Base-by-base conservation (phyloP, 2,329 filamentous ascomycete species). In the Furcasterigmium sp. region DNA sequence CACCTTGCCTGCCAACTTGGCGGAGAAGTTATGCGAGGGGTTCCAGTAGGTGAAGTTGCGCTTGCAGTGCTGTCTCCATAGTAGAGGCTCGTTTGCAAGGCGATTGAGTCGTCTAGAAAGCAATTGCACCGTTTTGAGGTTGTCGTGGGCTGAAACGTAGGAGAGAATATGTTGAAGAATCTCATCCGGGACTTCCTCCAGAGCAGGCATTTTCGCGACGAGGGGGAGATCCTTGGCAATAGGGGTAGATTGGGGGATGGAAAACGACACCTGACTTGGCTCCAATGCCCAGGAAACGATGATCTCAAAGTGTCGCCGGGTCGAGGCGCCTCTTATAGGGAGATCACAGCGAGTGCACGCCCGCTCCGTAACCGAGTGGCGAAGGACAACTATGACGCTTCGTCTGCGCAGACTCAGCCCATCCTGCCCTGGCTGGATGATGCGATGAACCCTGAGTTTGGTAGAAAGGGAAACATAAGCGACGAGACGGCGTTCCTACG, bases 31-130 rank as follows among this genome's bases (percentile, higher is more conserved):
- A 63, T 90, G 85, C 35, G 70, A 67, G 3, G 73, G 62, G 46
- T 85, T 75, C 93, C 93, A 98, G 63, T 82, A 87, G 43, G 64
- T 74, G 67, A 90, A 96, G 44, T 72, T 69, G 28, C 65, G 64
- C 43, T 68, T 63, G 62, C 93, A 97, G 59, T 91, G 80, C 54
- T 78, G 66, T 49, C 82, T 82, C 91, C 93, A 97, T 42, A 96
- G 72, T 20, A 91, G 68, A 8, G 84, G 80, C 46, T 88, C 84
- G 52, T 82, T 80, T 30, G 81, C 76, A 44, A 94, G 69, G 38
- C 72, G 69, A 53, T 80, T 69, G 53, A 91, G 75, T 46, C 80
- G 79, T 51, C 70, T 78, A 18, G 78, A 87, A 10, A 85, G 72
- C 20, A 63, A 60, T 48, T 78, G 70, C 29, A 82, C 54, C 44